Conservation (phyloP, 1,139 yeast genomes). For the Yamadazyma mexicana region DNA sequence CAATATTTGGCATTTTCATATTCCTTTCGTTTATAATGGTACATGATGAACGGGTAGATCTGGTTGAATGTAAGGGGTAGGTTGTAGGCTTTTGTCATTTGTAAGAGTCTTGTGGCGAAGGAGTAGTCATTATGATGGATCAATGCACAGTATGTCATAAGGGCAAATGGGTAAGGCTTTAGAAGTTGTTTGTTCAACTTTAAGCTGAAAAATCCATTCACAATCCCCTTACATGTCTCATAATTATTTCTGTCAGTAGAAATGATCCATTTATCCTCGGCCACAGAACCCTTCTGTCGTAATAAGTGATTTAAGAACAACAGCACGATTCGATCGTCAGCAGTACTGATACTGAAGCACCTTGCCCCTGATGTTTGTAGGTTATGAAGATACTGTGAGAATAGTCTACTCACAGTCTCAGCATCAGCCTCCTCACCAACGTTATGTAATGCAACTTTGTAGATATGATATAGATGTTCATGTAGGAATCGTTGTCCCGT, state of each 20-base stretch:
- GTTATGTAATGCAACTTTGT: conserved; percentile 16
- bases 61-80: conserved; percentile 43
- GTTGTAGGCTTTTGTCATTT: conserved; percentile 23
- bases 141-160: conserved; percentile 32
- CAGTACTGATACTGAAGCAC: conserved; percentile 2
- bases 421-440: not conserved
- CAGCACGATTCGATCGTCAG: conserved; percentile 29
- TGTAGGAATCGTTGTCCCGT: conserved; percentile 26
- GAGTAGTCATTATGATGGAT: conserved; percentile 31
- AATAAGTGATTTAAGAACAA: conserved; percentile 32
- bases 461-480: conserved; percentile 25
- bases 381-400: conserved; percentile 19
- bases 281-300: conserved; percentile 19
- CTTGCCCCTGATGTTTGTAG: conserved; percentile 3
- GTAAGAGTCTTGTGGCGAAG: conserved; percentile 35
- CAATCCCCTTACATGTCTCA: conserved; percentile 30
- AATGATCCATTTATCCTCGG: conserved; percentile 20
- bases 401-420: conserved; percentile 12
- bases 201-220: conserved; percentile 22
- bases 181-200: conserved; percentile 12
- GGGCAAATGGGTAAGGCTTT: conserved; percentile 28
- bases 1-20: conserved; percentile 33
- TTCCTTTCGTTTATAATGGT: conserved; percentile 35
- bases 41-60: conserved; percentile 39
- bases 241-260: conserved; percentile 20